Percentiles rank a stretch among this genome's conserved stretches.
Evolutionary conservation across 108 stramenopile species (phyloP).

Genomic region (Fistulifera pelliculosa): DNA sequence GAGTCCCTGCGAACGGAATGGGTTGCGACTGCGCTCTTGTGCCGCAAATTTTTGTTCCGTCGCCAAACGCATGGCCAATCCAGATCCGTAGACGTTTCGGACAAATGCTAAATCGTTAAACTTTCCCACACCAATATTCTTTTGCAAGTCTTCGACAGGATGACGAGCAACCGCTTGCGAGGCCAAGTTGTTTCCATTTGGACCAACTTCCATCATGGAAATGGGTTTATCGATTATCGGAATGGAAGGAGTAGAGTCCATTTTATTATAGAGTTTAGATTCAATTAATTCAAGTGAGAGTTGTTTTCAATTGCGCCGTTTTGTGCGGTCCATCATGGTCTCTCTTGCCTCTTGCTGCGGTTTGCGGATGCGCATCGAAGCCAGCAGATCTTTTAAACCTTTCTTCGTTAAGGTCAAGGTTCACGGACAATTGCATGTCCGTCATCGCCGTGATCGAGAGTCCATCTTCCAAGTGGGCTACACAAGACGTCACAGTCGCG

Average conservation of each 20-base stretch:
- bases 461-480: no score
- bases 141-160: constrained; percentile 76
- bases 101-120: constrained; percentile 34
- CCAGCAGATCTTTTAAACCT: no score
- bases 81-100: constrained; percentile 77
- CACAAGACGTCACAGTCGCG: no score
- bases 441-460: no score
- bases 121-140: constrained; percentile 29
- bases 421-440: no score
- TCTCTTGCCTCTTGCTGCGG: no score
- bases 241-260: constrained; percentile 19
- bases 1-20: constrained; percentile 26
- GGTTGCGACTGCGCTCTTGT: constrained; percentile 37
- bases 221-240: constrained; percentile 71
- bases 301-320: no score
- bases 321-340: no score
- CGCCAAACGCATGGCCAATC: constrained; percentile 77
- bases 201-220: constrained; percentile 64
- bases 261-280: neutral
- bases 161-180: constrained; percentile 52
- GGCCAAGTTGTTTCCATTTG: constrained; percentile 70
- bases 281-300: no score
- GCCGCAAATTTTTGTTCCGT: constrained; percentile 68
- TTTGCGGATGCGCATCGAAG: no score
- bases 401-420: no score